Evolutionary conservation across 768 basidiomycete species (phyloP), one percentile per base, ranked within the genome.

Genomic region (Calocera viscosa): DNA sequence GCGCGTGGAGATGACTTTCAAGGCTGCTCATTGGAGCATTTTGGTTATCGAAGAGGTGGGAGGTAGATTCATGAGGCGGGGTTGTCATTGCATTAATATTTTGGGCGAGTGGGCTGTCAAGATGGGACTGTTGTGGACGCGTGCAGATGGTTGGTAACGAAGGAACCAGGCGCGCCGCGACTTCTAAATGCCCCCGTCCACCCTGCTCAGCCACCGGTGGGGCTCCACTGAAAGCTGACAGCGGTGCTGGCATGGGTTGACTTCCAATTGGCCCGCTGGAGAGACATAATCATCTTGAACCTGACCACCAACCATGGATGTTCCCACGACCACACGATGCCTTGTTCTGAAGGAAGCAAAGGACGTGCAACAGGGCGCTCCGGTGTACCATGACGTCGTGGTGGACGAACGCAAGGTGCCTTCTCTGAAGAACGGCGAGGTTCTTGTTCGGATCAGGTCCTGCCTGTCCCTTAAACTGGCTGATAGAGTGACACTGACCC

Each of bases 381-480:
- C 82, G 5, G 68, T 81, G 32, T 84, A 82, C 69, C 80, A 89
- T 71, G 85, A 88, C 68, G 84, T 82, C 0, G 76, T 78, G 5
- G 65, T 90, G 12, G 80, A 82, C 64, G 78, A 82, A 38, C 77
- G 75, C 49, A 78, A 81, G 0, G 73, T 90, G 43, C 82, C 83
- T 32, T 53, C 74, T 8, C 78, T 89, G 66, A 77, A 82, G 67
- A 68, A 74, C 0, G 86, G 83, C 1, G 79, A 91, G 74, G 74
- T 91, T 0, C 78, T 89, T 8, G 86, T 91, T 10, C 83, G 81
- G 73, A 83, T 90, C 64, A 79, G 33, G 68, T 72, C 16, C 70
- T 72, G 63, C 68, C 72, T 60, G 30, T 60, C 30, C 43, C 43
- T 47, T 47, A 19, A 7, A 19, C 3, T 28, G 26, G 7, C 26